Base-by-base conservation (phyloP, 305 asterid species). In the Fraxinus ornus region DNA sequence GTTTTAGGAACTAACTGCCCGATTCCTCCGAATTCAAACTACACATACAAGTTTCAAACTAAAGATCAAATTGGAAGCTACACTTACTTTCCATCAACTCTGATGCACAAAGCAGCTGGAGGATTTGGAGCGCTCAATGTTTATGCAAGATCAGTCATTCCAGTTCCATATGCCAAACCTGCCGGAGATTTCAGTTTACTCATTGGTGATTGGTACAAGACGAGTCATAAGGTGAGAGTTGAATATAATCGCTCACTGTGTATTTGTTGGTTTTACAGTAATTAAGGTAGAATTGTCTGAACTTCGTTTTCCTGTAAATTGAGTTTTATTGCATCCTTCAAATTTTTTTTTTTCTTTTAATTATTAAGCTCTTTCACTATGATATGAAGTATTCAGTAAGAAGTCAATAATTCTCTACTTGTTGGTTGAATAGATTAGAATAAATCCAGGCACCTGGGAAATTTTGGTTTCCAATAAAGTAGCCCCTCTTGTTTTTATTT, bases 1-100 rank as follows among this genome's bases (percentile, higher is more conserved):
- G 99, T 95, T 66, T 60, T 87, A 80, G 99, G 98, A 81, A 95
- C 99, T n/a, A 95, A 95, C 47, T 95, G 99, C 78, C 91, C 99
- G 9, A 88, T 95, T 83, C 99, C 95, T 64, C 94, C 92, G 0
- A 94, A 95, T 72, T 39, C 90, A n/a, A 95, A 95, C 36, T 95
- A 74, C 91, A 95, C 98, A 0, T 95, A 95, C 84, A 93, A 90
- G 88, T 91, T 95, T 90, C 99, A 91, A 86, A 86, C 91, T 0
- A 95, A 95, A 84, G 97, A 95, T 89, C 99, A 93, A 82, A 94
- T 95, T 74, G 97, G 98, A 37, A 91, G 93, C 93, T 95, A 92
- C 86, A 88, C 92, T 0, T 95, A 95, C 87, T 95, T 93, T 49
- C 97, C 98, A 10, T 95, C 98, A 36, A 94, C 96, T 77, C 89